Evolutionary conservation across 163 green algal genomes (phyloP).

Genomic region (Scenedesmus sp.): DNA sequence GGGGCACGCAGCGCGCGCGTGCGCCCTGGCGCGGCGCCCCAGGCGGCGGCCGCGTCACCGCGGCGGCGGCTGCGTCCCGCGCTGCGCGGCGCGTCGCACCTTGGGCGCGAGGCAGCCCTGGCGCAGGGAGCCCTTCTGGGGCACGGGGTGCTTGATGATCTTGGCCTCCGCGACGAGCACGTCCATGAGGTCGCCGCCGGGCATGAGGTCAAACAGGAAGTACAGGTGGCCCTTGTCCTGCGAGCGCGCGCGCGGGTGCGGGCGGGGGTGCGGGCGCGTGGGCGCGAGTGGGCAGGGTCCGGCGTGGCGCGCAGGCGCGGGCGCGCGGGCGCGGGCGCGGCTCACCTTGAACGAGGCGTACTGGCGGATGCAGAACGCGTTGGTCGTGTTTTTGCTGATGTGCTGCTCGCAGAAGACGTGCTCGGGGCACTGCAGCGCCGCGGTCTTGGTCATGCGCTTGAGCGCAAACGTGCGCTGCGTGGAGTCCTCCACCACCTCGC

Average conservation of each 20-base stretch:
- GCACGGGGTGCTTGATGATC: constrained; percentile 73
- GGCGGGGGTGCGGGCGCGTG: too few species aligned
- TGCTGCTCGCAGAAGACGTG: constrained; percentile 95
- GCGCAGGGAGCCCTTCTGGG: constrained; percentile 53
- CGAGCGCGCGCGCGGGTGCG: constrained; percentile 83
- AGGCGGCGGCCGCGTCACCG: not conserved
- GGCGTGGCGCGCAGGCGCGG: not conserved
- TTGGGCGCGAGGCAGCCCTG: constrained; percentile 72
- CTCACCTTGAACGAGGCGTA: constrained; percentile 94
- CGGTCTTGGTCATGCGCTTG: constrained; percentile 71
- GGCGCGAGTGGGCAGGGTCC: too few species aligned
- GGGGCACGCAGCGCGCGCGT: not conserved
- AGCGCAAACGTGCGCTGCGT: constrained; percentile 77
- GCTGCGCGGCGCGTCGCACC: constrained; percentile 27
- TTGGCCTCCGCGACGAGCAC: constrained; percentile 86
- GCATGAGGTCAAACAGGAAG: constrained; percentile 96
- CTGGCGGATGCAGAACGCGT: constrained; percentile 97
- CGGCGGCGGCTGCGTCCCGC: not conserved
- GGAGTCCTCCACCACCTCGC: constrained; percentile 67
- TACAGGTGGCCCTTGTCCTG: constrained; percentile 94
- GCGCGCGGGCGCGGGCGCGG: not conserved
- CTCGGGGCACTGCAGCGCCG: constrained; percentile 91
- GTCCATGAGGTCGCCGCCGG: constrained; percentile 94
- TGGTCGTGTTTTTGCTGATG: constrained; percentile 80
- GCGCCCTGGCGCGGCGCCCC: too few species aligned